These are phyloP conservation scores for Hypoxylon sp. DNA, from an alignment of 2,329 filamentous ascomycete genomes.

Conservation along the genomic window DNA sequence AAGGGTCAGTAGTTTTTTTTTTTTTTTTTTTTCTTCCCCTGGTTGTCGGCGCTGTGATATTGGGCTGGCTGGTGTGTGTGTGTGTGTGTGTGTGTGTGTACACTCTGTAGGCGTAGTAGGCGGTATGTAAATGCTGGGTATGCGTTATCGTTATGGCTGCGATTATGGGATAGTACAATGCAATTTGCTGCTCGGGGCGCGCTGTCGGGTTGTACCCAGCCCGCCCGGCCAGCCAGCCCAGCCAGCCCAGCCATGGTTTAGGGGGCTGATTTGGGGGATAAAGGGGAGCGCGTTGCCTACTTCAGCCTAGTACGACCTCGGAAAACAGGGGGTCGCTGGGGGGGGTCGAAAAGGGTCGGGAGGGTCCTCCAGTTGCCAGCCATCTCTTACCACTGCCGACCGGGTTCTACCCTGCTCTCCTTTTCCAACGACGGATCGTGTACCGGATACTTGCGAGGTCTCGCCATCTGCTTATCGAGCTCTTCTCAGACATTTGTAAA, in stretches of 20 bases:
- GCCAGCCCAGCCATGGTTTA: constrained; percentile 23
- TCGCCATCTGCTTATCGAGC: constrained; percentile 2
- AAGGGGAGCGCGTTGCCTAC: constrained; percentile 40
- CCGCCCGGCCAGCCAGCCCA: constrained; percentile 14
- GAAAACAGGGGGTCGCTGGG: constrained; percentile 26
- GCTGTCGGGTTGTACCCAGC: constrained; percentile 11
- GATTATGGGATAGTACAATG: constrained; percentile 12
- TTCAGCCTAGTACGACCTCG: constrained; percentile 30
- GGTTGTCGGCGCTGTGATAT: constrained; percentile 31
- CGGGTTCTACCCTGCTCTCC: constrained; percentile 21
- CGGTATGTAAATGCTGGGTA: not conserved
- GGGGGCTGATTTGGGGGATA: constrained; percentile 37
- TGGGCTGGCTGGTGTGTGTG: constrained; percentile 25
- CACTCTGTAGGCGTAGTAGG: no score
- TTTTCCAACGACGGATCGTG: constrained; percentile 6
- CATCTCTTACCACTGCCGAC: constrained; percentile 24
- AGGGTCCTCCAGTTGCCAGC: constrained; percentile 19
- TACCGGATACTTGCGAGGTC: constrained; percentile 10
- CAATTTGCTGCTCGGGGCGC: constrained; percentile 16
- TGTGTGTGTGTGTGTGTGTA: no score
- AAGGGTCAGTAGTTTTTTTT: constrained; percentile 21
- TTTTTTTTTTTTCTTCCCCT: no score
- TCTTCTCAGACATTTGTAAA: not conserved
- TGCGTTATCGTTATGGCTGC: no score
- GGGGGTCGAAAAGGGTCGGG: constrained; percentile 36